Base-by-base conservation (phyloP, 441 rosid species). In the Pelargonium citronellum region DNA sequence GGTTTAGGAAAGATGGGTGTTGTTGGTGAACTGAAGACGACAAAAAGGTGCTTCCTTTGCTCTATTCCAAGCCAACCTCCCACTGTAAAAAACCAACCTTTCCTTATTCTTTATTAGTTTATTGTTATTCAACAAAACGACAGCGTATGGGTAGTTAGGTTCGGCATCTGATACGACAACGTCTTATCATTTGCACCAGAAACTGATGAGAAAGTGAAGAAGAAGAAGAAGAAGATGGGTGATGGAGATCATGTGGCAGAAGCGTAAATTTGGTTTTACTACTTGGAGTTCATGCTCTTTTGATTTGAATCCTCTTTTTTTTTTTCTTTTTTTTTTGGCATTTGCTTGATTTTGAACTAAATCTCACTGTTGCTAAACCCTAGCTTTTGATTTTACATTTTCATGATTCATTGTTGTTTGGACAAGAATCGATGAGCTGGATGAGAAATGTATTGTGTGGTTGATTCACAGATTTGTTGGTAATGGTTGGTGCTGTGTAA, bases 391-490 rank as follows among this genome's bases (percentile, higher is more conserved):
- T 34, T 63, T 62, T 10, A 47, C 20, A 12, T 22, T 12, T 9
- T 37, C 44, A 8, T 22, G 20, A 11, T 12, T 37, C 15, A 19
- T 67, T 24, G 64, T 57, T 49, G 62, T 37, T 78, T 89, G 98
- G 98, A 82, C 69, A 90, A 91, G 69, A 89, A 86, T 64, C 91
- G 96, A 6, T 91, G 97, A 93, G 83, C 90, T 1, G 98, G 95
- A 66, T 30, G 37, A 30, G 37, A 37, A 37, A 37, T 5, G 41
- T 37, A 6, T 37, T 37, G 6, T 37, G 41, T 7, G 41, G 41
- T 6, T 37, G 8, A 8, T 5, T 7, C 5, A 34, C 39, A 34
- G 39, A 34, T 0, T 34, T 34, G 39, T 34, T 34, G 39, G 39
- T 34, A 34, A 34, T 34, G 97, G 92, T 83, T 73, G 77, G 82